Percentiles rank a stretch among this genome's conserved stretches.
Evolutionary conservation across 805 yeast species (phyloP).

Genomic region (Candida argentea): DNA sequence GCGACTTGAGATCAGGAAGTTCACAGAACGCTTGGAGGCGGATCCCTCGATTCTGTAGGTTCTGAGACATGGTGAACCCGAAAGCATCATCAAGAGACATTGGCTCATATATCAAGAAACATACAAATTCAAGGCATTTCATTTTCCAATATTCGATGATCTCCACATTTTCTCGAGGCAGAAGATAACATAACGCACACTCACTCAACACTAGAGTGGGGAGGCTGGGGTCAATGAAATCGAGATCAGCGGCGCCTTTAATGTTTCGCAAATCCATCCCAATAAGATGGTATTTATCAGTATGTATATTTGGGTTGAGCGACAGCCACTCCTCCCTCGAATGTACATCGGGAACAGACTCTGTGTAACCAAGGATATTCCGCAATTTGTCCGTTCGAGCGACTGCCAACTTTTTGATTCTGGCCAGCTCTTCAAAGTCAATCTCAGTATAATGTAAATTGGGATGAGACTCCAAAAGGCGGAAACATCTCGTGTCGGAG

Average conservation of each 20-base stretch:
- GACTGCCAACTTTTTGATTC: constrained; percentile 43
- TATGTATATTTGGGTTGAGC: constrained; percentile 20
- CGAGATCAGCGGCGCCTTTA: constrained; percentile 5
- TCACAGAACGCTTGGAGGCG: constrained; percentile 45
- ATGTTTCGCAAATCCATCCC: constrained; percentile 45
- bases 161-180: constrained; percentile 36
- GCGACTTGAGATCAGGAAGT: constrained; percentile 34
- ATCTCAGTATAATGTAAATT: constrained; percentile 43
- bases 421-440: constrained; percentile 50
- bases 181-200: constrained; percentile 66
- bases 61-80: constrained; percentile 59
- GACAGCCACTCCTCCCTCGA: constrained; percentile 14
- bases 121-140: constrained; percentile 9
- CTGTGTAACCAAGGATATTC: constrained; percentile 10
- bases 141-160: constrained; percentile 35
- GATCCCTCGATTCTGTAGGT: constrained; percentile 52
- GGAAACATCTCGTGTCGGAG: constrained; percentile 62
- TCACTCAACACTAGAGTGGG: constrained; percentile 65
- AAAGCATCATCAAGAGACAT: constrained; percentile 52
- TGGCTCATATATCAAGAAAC: constrained; percentile 58
- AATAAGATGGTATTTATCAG: constrained; percentile 38
- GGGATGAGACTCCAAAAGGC: constrained; percentile 24
- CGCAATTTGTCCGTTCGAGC: constrained; percentile 17
- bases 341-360: constrained; percentile 5
- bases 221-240: constrained; percentile 16